phyloP scores from a whole-genome alignment of 768 basidiomycete species.

The Lactifluus pinguis region DNA sequence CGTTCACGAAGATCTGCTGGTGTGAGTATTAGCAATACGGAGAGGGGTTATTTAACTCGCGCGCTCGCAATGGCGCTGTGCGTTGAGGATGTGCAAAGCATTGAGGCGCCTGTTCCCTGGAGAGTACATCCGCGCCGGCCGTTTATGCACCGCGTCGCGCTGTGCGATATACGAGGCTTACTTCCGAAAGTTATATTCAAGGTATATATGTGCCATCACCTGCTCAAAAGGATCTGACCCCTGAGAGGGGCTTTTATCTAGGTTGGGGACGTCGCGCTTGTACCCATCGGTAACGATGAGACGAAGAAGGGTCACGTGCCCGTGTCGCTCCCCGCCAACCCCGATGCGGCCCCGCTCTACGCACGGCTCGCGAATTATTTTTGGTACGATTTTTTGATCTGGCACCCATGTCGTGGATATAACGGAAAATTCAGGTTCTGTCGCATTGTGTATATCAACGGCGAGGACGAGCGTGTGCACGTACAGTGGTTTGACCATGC shows the following conservation, averaged over 20 bases:
- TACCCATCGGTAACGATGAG: conserved; percentile 33
- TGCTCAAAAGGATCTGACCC: not conserved
- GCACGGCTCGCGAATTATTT: conserved; percentile 49
- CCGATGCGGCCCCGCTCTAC: conserved; percentile 28
- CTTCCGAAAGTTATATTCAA: conserved; percentile 1
- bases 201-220: not conserved
- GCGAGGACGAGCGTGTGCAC: conserved; percentile 40
- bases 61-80: conserved; percentile 11
- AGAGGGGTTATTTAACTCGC: not conserved
- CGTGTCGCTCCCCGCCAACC: conserved; percentile 29
- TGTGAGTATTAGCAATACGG: not conserved
- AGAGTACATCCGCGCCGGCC: conserved; percentile 11
- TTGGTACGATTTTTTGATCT: conserved; percentile 36
- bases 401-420: not conserved
- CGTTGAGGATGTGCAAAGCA: conserved; percentile 2
- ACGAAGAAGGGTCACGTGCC: conserved; percentile 25
- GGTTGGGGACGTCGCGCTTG: conserved; percentile 56
- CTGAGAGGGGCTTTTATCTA: conserved; percentile 26
- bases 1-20: not conserved
- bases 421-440: conserved; percentile 47
- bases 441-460: conserved; percentile 45
- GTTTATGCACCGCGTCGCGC: conserved; percentile 6
- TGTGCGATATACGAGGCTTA: not conserved
- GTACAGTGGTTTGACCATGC: conserved; percentile 72
- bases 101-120: conserved; percentile 7